phyloP scores from a whole-genome alignment of 345 rosid genomes.

The Aurinia saxatilis region DNA sequence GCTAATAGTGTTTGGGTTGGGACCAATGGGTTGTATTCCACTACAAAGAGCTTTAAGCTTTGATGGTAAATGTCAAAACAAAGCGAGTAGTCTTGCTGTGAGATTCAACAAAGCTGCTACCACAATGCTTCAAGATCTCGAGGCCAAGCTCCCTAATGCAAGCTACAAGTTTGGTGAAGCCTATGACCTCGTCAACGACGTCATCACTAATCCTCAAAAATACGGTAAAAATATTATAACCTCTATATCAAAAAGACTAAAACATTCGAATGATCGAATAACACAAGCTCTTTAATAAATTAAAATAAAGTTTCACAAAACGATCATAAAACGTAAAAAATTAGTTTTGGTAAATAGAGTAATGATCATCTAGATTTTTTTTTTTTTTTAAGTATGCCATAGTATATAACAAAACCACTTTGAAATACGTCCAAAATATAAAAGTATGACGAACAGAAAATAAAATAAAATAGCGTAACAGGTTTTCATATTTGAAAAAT shows the following conservation, averaged over 20 bases:
- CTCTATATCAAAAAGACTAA: too few relatives aligned
- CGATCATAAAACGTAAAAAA: too few relatives aligned
- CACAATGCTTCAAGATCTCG: constrained; percentile 38
- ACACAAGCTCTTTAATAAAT: background rate
- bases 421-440: too few relatives aligned
- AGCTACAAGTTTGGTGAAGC: constrained; percentile 79
- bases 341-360: too few relatives aligned
- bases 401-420: too few relatives aligned
- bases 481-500: too few relatives aligned
- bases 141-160: constrained; percentile 39
- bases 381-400: too few relatives aligned
- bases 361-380: too few relatives aligned
- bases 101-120: constrained; percentile 52
- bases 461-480: too few relatives aligned
- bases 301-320: too few relatives aligned
- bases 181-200: constrained; percentile 66
- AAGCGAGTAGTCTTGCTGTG: constrained; percentile 60
- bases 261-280: too few relatives aligned
- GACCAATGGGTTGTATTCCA: constrained; percentile 99
- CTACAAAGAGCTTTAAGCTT: constrained; percentile 80
- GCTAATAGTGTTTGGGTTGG: constrained; percentile 81
- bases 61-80: constrained; percentile 60
- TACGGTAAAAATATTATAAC: constrained; percentile 37
- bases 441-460: too few relatives aligned
- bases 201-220: constrained; percentile 59